Evolutionary conservation across 208 protist species (phyloP).

Genomic region (Leishmania tropica): DNA sequence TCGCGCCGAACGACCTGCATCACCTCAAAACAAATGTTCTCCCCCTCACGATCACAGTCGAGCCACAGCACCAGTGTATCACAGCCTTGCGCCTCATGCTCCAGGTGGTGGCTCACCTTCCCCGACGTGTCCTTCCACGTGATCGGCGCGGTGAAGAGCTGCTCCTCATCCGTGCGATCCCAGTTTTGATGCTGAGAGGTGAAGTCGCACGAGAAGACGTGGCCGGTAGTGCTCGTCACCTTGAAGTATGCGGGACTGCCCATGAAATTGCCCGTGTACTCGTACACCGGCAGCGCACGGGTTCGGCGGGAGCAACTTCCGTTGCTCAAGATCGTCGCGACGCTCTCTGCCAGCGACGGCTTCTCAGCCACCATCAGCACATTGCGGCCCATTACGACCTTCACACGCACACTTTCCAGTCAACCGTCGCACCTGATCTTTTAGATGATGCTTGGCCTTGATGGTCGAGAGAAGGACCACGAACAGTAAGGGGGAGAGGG

Average conservation of each 20-base stretch:
- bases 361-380: conserved; percentile 96
- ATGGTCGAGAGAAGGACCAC: neutral
- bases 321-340: conserved; percentile 88
- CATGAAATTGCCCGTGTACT: conserved; percentile 81
- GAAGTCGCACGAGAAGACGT: conserved; percentile 93
- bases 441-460: neutral
- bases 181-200: conserved; percentile 88
- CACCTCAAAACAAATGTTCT: conserved; percentile 98
- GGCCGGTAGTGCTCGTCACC: conserved; percentile 92
- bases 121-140: conserved; percentile 84
- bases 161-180: conserved; percentile 84
- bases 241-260: conserved; percentile 67
- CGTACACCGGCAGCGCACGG: conserved; percentile 85
- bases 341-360: conserved; percentile 92
- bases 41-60: conserved; percentile 97
- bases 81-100: conserved; percentile 78
- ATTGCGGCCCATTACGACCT: conserved; percentile 40
- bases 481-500: neutral
- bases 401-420: neutral
- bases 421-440: neutral
- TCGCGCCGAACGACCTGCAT: conserved; percentile 78
- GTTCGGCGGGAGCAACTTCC: conserved; percentile 64
- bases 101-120: conserved; percentile 88
- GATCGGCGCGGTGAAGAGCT: conserved; percentile 84
- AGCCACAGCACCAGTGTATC: conserved; percentile 94